Evolutionary conservation across 352 stramenopile species (phyloP), one percentile per base, ranked within the genome.

Genomic region (Globisporangium abappressorium): DNA sequence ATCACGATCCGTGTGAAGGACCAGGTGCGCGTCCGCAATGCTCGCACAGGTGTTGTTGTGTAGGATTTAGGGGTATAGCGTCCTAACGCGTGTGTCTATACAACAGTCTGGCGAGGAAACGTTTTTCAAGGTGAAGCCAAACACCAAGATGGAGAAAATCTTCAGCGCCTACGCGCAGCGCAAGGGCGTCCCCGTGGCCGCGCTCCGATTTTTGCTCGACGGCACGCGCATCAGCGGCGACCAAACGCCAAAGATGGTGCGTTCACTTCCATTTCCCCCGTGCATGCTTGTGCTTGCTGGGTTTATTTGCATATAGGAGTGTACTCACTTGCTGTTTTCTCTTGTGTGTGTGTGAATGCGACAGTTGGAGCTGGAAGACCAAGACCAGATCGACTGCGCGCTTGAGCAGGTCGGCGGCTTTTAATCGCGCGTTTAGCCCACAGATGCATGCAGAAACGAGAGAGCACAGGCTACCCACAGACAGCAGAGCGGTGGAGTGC

Each of bases 121-220:
- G 5, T 99, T 98, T 75, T 99, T 99, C 83, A 99, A 99, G 84
- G 97, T 99, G 55, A 99, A 99, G 81, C 98, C 93, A 64, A 98
- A 96, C 62, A 99, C 97, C 46, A 98, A 98, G 85, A 99, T 99
- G 97, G 85, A 94, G 64, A 99, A 99, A 77, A 97, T 99, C 57
- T 99, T 99, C 76, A 91, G 91, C 63, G 97, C 97, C 4, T 99
- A 98, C 73, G 97, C 97, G 12, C 80, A 95, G 70, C 90, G 96
- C 64, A 98, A 99, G 80, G 95, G 96, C 58, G 92, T 99, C 8
- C 85, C 95, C 0, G 73, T 81, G 3, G 76, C 59, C 26, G 94
- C 93, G 33, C 83, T 99, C 57, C 92, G 97, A 22, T 99, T 99
- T 78, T 76, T 99, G 62, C 71, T 99, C 54, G 97, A 99, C 68